These are phyloP conservation scores for Kwoniella sp. DNA, from an alignment of 768 basidiomycete species.

Conservation along the genomic window DNA sequence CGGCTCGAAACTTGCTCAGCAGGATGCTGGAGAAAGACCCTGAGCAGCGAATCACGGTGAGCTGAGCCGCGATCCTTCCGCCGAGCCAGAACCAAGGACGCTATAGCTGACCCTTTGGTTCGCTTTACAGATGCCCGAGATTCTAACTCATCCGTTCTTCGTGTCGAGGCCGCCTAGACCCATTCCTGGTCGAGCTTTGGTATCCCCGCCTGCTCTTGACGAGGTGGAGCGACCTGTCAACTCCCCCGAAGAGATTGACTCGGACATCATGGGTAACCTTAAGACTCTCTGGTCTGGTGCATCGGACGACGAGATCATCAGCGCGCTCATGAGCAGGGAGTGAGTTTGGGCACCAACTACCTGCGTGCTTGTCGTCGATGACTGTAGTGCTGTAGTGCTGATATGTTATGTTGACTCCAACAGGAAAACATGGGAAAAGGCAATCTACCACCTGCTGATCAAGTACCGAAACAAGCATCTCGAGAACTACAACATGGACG, in stretches of 20 bases:
- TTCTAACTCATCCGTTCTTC: constrained; percentile 78
- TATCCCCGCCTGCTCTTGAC: constrained; percentile 64
- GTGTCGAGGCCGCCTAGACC: constrained; percentile 60
- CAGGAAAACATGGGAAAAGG: constrained; percentile 90
- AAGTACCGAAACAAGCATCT: constrained; percentile 76
- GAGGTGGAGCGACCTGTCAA: constrained; percentile 71
- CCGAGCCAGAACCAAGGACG: neutral
- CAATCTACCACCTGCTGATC: constrained; percentile 86
- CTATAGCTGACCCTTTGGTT: too few species aligned
- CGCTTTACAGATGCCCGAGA: constrained; percentile 64
- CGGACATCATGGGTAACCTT: constrained; percentile 85
- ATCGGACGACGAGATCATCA: constrained; percentile 71
- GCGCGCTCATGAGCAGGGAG: constrained; percentile 63
- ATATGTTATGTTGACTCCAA: too few species aligned
- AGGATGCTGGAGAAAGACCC: constrained; percentile 80
- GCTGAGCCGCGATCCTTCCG: constrained; percentile 14
- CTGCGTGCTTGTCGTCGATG: too few species aligned
- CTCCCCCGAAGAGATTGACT: constrained; percentile 70
- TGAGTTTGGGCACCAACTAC: constrained; percentile 43
- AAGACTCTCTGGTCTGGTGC: constrained; percentile 87
- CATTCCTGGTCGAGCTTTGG: constrained; percentile 52
- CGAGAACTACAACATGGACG: constrained; percentile 66
- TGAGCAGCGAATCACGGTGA: constrained; percentile 68
- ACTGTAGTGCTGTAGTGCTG: too few species aligned
- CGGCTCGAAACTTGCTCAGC: constrained; percentile 73